phyloP scores from a whole-genome alignment of 73 alveolate species.

The Tetrahymena borealis region DNA sequence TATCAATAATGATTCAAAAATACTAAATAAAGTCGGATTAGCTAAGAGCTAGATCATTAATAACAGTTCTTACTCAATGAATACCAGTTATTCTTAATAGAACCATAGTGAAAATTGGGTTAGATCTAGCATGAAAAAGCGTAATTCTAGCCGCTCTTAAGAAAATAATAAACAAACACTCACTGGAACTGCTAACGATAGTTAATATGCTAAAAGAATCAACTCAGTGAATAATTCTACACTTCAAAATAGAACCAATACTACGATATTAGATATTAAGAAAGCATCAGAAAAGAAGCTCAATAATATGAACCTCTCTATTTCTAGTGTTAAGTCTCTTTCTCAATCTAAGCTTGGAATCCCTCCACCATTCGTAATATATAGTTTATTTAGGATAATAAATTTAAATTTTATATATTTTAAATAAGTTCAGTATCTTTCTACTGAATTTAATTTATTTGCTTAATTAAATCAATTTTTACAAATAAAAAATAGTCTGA shows the following conservation, averaged over 20 bases:
- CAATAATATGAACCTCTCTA: background rate
- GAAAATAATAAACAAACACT: background rate
- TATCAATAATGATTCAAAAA: background rate
- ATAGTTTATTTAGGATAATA: background rate
- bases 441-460: too few relatives aligned
- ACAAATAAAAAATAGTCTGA: background rate
- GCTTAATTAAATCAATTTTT: too few relatives aligned
- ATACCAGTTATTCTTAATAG: background rate
- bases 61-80: background rate
- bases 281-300: background rate
- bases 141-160: background rate
- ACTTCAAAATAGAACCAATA: background rate
- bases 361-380: background rate
- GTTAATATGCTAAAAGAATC: background rate
- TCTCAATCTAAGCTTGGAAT: background rate
- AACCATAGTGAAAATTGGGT: background rate
- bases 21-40: background rate
- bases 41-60: background rate
- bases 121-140: background rate
- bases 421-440: too few relatives aligned
- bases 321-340: background rate
- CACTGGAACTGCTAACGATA: background rate
- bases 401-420: too few relatives aligned
- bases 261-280: background rate
- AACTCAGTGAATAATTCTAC: background rate